Conservation (phyloP, 331 rosid species). For the Quercus lobata region DNA sequence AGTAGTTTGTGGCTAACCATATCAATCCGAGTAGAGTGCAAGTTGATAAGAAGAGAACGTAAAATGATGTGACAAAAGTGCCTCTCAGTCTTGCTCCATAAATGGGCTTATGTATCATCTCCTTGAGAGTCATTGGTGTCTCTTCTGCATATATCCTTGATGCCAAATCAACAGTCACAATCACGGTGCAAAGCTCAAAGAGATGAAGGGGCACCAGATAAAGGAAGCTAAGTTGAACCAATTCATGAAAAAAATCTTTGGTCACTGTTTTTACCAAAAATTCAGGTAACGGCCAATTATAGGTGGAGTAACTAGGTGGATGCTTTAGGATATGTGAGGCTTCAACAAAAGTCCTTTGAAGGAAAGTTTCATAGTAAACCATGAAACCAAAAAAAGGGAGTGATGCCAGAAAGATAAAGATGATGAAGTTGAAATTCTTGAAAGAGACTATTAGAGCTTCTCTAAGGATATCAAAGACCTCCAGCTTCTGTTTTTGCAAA, state of each 20-base stretch:
- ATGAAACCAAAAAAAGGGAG: slow-evolving; percentile 37
- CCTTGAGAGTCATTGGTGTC: slow-evolving; percentile 24
- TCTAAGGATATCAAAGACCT: slow-evolving; percentile 26
- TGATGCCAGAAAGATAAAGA: slow-evolving; percentile 32
- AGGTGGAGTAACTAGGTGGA: not conserved
- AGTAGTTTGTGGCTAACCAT: slow-evolving; percentile 15
- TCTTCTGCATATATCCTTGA: slow-evolving; percentile 36
- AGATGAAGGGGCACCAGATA: slow-evolving; percentile 48
- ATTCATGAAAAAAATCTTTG: slow-evolving; percentile 4
- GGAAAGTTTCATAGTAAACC: slow-evolving; percentile 34
- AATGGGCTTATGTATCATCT: slow-evolving; percentile 27
- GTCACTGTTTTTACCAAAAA: not conserved
- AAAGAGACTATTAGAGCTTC: slow-evolving; percentile 17
- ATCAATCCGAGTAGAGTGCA: slow-evolving; percentile 29
- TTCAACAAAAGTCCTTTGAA: slow-evolving; percentile 32
- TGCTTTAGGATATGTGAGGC: slow-evolving; percentile 11
- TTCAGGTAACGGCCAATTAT: not conserved
- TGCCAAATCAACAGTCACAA: slow-evolving; percentile 27
- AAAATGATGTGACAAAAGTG: slow-evolving; percentile 30
- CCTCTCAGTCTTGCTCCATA: slow-evolving; percentile 28
- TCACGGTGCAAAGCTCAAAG: slow-evolving; percentile 30
- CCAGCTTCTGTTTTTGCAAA: slow-evolving; percentile 17
- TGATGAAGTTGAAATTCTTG: slow-evolving; percentile 36
- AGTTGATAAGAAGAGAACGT: slow-evolving; percentile 24
- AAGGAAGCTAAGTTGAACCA: slow-evolving; percentile 36